Evolutionary conservation across 257 asterid genomes (phyloP), one percentile per base, ranked within the genome.

Genomic region (Dorcoceras hygrometricum): DNA sequence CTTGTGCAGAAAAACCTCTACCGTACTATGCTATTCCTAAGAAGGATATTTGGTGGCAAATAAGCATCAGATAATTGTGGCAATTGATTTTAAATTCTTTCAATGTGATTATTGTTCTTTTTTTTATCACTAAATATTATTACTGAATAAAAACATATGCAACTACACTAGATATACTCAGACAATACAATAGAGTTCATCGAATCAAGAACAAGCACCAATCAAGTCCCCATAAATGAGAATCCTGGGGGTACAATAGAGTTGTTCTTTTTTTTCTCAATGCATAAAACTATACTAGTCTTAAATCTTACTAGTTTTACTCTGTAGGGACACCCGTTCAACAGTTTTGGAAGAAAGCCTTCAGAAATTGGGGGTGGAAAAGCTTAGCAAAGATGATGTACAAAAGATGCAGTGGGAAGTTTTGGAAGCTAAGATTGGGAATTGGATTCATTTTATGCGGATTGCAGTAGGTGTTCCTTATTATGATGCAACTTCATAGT

Each of bases 321-420:
- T 27, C 20, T 73, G 63, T 63, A 93, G 97, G 87, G 97, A 94
- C 68, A 82, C 79, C 27, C 99, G 99, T 55, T 90, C 96, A 70
- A 78, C 85, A 57, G 97, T 90, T 72, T 76, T 90, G 74, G 99
- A 94, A 79, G 99, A 88, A 81, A 90, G 96, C 74, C 99, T 94
- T 71, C 96, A 84, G 69, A 90, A 87, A 81, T 82, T 90, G 81
- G 99, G 97, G 59, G 99, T 94, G 55, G 99, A 94, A 80, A 94
- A 88, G 76, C 99, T 94, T 73, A 88, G 96, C 87, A 94, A 90
- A 84, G 99, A 94, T 9, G 99, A 94, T 70, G 97, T 94, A 63
- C 97, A 94, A 66, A 94, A 84, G 96, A 94, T 94, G 99, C 95
- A 88, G 57, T 94, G 99, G 99, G 99, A 90, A 78, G 90, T 90